Evolutionary conservation across 768 basidiomycete genomes (phyloP).

Genomic region (Dictyophora rubrovolvata): DNA sequence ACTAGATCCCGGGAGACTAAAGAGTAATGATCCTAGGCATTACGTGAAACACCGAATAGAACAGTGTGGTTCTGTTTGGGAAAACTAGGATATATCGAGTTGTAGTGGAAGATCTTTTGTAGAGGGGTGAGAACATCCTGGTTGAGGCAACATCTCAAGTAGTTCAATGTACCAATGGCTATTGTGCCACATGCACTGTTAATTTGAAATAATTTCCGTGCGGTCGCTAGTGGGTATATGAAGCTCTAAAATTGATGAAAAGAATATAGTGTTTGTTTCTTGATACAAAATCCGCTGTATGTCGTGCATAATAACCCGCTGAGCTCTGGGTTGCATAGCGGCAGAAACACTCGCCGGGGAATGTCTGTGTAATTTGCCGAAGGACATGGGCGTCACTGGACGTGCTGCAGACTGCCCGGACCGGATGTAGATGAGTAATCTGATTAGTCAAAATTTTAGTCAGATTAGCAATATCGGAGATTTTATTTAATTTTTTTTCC

Average conservation of each 20-base stretch:
- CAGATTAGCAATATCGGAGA: background rate
- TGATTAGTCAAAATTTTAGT: background rate
- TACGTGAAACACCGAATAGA: background rate
- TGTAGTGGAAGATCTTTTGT: background rate
- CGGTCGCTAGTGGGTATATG: no score
- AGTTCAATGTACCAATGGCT: background rate
- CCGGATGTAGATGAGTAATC: background rate
- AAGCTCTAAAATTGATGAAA: no score
- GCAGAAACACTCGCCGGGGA: no score
- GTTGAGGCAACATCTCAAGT: background rate
- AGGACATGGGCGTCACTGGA: background rate
- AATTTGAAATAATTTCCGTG: no score
- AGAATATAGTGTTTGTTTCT: no score
- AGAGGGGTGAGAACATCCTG: background rate
- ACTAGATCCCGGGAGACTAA: background rate
- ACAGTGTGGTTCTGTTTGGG: background rate
- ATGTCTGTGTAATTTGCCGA: no score
- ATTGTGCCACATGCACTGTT: no score
- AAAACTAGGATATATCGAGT: background rate
- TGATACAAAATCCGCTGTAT: no score
- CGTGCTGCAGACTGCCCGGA: background rate
- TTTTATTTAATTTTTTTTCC: background rate
- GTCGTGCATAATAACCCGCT: no score
- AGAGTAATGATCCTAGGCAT: background rate
- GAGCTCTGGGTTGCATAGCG: no score